Percentiles rank a stretch among this genome's conserved stretches.
Conservation (phyloP, 805 yeast species). For the Nakazawaea pomicola region DNA sequence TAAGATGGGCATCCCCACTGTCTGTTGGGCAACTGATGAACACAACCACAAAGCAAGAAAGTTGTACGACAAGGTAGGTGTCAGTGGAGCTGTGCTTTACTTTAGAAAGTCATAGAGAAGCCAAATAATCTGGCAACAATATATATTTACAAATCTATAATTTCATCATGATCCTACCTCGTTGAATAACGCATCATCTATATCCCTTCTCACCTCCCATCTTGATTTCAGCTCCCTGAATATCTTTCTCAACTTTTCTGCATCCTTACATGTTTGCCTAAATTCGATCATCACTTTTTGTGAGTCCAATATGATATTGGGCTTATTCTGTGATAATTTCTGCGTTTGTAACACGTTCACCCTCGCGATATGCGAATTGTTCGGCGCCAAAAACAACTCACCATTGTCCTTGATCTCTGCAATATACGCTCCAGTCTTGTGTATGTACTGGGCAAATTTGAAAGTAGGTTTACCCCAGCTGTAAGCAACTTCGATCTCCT, state of each 20-base stretch:
- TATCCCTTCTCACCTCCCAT: slow-evolving; percentile 33
- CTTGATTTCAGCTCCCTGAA: slow-evolving; percentile 55
- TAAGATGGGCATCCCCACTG: too few relatives aligned
- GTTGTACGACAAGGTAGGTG: too few relatives aligned
- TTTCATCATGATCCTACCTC: slow-evolving; percentile 5
- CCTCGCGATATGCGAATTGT: slow-evolving; percentile 76
- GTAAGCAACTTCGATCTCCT: slow-evolving; percentile 54
- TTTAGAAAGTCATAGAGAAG: too few relatives aligned
- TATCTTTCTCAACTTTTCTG: slow-evolving; percentile 39
- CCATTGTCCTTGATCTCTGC: slow-evolving; percentile 83
- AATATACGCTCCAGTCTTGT: slow-evolving; percentile 81
- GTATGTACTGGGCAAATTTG: slow-evolving; percentile 84
- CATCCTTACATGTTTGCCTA: slow-evolving; percentile 54
- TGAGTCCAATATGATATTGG: slow-evolving; percentile 47
- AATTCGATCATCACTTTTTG: slow-evolving; percentile 71
- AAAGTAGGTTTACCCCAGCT: slow-evolving; percentile 91
- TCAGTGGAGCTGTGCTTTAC: too few relatives aligned
- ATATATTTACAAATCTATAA: slow-evolving; percentile 13
- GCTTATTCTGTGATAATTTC: not conserved
- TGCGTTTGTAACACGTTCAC: slow-evolving; percentile 39
- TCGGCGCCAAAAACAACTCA: slow-evolving; percentile 77
- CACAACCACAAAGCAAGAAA: too few relatives aligned
- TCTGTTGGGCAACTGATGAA: too few relatives aligned
- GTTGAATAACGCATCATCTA: slow-evolving; percentile 21
- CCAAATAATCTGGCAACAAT: too few relatives aligned